Conservation (phyloP, 176 grass and related monocot species). For the Secale cereale region DNA sequence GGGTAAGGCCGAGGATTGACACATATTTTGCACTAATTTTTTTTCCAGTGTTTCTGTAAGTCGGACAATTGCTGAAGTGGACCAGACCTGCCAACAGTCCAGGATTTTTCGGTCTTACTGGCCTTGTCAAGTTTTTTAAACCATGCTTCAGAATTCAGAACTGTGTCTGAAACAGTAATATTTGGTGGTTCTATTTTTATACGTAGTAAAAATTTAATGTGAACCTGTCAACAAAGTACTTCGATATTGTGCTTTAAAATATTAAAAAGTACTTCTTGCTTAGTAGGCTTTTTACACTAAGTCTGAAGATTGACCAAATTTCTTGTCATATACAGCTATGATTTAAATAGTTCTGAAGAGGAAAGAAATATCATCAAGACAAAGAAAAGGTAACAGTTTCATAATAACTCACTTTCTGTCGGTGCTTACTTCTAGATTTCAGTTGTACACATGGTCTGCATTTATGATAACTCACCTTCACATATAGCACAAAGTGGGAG, state of each 20-base stretch:
- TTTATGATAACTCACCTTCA: slow-evolving; percentile 16
- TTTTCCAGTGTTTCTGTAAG: not conserved
- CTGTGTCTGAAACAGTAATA: not conserved
- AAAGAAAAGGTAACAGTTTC: slow-evolving; percentile 64
- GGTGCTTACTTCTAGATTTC: slow-evolving; percentile 8
- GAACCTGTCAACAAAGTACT: not conserved
- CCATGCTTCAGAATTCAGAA: not conserved
- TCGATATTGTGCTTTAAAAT: not conserved
- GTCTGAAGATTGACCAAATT: slow-evolving; percentile 13
- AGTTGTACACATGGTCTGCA: not conserved
- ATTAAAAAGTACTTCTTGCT: not conserved
- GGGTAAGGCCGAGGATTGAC: not conserved
- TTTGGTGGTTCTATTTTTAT: not conserved
- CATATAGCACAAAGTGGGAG: slow-evolving; percentile 15
- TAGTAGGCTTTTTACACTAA: slow-evolving; percentile 8
- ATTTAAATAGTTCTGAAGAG: slow-evolving; percentile 67
- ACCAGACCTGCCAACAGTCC: not conserved
- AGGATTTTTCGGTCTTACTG: not conserved
- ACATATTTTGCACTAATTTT: not conserved
- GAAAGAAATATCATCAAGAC: slow-evolving; percentile 63
- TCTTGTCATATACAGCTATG: slow-evolving; percentile 62
- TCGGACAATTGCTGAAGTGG: not conserved
- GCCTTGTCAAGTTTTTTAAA: not conserved
- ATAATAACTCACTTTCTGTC: not conserved
- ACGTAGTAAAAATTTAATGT: not conserved